Base-by-base conservation (phyloP, 768 basidiomycete species). In the Punctularia strigosozonata region DNA sequence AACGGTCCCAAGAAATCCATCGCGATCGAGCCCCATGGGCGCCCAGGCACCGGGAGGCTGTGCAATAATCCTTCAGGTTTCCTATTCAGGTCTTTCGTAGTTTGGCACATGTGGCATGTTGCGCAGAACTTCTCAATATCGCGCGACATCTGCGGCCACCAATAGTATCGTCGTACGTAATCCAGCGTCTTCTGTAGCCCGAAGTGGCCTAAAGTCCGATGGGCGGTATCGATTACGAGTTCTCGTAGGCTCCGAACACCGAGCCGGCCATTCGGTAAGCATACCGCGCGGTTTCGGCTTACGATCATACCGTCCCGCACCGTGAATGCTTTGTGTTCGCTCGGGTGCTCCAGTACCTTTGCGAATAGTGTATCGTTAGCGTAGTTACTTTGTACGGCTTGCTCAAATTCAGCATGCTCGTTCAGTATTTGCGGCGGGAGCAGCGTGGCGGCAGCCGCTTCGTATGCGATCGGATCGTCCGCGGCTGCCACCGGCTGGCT, bases 1-100 rank as follows among this genome's bases (percentile, higher is more conserved):
- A 63, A 43, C 2, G 51, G 53, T 0, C 50, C 58, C 0, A 63
- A 33, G 20, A 63, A 63, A 40, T 63, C 60, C 18, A 64, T 57
- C 0, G 56, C 55, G 0, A 65, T 58, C 0, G 52, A 50, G 4
- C 59, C 54, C 59, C 57, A 61, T 0, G 60, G 63, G 5, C 43
- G 34, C 0, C 37, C 46, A 0, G 55, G 57, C 0, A 58, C 37
- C 0, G 51, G 56, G 5, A 55, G 41, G 1, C 45, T 24, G 25
- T 59, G 55, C 0, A 58, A 42, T n/a, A 51, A 44, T 13, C 59
- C 58, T 10, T 26, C 12, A 15, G 53, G 53, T 22, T 37, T 26
- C 7, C 14, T 14, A 12, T 38, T 38, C 3, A 18, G 17, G 1
- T 8, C 26, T 25, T 43, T 52, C 36, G 33, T 38, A 23, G 41